These are phyloP conservation scores for Metschnikowia anglica DNA, from an alignment of 805 yeast genomes.

Conservation along the genomic window DNA sequence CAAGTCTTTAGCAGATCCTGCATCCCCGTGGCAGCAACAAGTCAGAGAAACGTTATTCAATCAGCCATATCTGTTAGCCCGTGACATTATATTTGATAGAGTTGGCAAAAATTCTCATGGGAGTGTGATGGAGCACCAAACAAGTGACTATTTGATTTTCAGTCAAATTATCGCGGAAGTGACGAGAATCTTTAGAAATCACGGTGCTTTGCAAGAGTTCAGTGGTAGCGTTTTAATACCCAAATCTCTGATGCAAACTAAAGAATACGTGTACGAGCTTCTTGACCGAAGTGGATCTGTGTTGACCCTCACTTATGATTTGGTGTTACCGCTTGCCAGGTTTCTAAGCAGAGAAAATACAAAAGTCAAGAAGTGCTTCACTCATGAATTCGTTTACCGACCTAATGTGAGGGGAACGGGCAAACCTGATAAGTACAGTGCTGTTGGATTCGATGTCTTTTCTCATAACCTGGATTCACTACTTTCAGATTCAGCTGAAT, in stretches of 20 bases:
- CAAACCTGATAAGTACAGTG: conserved; percentile 75
- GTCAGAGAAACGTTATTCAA: conserved; percentile 83
- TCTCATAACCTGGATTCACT: conserved; percentile 36
- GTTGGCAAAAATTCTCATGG: conserved; percentile 27
- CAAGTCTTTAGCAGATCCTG: conserved; percentile 79
- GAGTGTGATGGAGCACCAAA: conserved; percentile 27
- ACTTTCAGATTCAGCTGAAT: conserved; percentile 70
- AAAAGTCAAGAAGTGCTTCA: conserved; percentile 57
- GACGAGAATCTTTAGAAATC: conserved; percentile 62
- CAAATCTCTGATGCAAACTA: conserved; percentile 63
- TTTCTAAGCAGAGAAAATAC: conserved; percentile 63
- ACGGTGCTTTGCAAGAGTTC: conserved; percentile 83
- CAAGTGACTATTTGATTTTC: conserved; percentile 53
- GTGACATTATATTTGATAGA: conserved; percentile 78
- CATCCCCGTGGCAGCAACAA: conserved; percentile 92
- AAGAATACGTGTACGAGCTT: conserved; percentile 71
- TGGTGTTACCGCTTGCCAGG: conserved; percentile 88
- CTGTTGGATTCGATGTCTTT: conserved; percentile 83
- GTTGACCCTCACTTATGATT: conserved; percentile 83
- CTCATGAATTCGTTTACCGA: conserved; percentile 81
- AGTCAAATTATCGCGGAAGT: conserved; percentile 61
- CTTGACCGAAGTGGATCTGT: conserved; percentile 86
- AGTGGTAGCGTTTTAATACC: conserved; percentile 73
- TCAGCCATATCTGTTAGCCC: conserved; percentile 81
- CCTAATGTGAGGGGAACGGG: conserved; percentile 55